phyloP scores from a whole-genome alignment of 352 stramenopile species.

The Blastocystis sp. region DNA sequence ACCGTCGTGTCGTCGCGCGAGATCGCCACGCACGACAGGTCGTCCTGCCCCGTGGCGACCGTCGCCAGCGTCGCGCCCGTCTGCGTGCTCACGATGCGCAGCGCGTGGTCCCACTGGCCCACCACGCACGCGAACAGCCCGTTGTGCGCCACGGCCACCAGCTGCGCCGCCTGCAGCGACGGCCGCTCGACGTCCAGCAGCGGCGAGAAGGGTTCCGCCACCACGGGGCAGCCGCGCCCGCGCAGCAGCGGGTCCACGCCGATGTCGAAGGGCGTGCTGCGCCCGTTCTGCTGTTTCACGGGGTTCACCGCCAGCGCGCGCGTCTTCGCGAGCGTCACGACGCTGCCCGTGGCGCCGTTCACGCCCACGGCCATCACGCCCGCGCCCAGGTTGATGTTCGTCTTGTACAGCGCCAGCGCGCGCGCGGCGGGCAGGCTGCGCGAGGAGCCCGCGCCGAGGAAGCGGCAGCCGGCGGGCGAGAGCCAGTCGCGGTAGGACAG shows the following conservation, averaged over 20 bases:
- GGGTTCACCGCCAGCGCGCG: conserved; percentile 28
- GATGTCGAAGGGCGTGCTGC: conserved; percentile 48
- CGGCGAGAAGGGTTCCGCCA: conserved; percentile 41
- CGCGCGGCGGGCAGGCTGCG: neutral
- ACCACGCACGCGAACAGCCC: conserved; percentile 44
- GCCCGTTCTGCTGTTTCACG: neutral
- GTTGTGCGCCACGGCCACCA: conserved; percentile 46
- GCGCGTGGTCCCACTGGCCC: conserved; percentile 31
- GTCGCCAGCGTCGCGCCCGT: conserved; percentile 36
- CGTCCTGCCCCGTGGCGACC: conserved; percentile 34
- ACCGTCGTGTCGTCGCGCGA: conserved; percentile 45
- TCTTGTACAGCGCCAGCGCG: conserved; percentile 56
- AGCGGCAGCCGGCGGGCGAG: neutral
- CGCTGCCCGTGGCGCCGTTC: neutral
- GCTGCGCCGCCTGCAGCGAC: conserved; percentile 14
- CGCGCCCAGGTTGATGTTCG: conserved; percentile 26
- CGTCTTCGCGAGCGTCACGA: conserved; percentile 12
- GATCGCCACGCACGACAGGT: conserved; percentile 38
- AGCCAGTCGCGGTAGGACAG: conserved; percentile 63
- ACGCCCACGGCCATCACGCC: conserved; percentile 21
- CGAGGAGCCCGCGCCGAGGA: conserved; percentile 13
- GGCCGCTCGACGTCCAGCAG: neutral
- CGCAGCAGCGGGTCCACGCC: conserved; percentile 33
- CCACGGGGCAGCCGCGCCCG: conserved; percentile 13
- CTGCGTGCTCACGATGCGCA: conserved; percentile 57